These are phyloP conservation scores for Staphylotrichum longicolle DNA, from an alignment of 495 filamentous ascomycete genomes.

Conservation along the genomic window DNA sequence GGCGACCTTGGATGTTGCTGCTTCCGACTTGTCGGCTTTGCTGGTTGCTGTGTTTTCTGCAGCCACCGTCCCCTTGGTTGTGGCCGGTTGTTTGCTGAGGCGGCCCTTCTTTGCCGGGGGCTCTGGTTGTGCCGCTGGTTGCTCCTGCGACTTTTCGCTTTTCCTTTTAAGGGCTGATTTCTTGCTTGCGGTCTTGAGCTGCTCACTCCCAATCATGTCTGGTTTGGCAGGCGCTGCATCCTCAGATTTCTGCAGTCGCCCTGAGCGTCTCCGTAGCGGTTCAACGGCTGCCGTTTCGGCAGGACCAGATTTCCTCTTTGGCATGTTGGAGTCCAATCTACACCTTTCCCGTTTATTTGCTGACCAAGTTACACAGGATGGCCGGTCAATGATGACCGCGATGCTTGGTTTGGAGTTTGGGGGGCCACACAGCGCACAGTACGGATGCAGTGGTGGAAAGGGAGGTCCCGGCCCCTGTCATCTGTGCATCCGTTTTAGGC, in stretches of 20 bases:
- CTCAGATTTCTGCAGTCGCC: constrained; percentile 14
- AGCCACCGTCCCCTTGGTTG: not conserved
- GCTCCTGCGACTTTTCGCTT: not conserved
- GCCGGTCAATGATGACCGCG: too few species aligned
- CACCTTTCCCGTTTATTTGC: too few species aligned
- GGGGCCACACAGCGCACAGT: too few species aligned
- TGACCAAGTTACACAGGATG: too few species aligned
- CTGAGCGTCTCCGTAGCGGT: constrained; percentile 24
- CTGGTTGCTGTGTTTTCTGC: not conserved
- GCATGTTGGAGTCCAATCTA: constrained; percentile 26
- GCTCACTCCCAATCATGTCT: not conserved
- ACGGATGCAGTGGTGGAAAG: too few species aligned
- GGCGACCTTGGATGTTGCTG: too few species aligned
- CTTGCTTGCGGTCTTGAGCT: not conserved
- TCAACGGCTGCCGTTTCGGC: constrained; percentile 14
- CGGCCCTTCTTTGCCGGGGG: not conserved
- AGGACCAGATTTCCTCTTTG: constrained; percentile 40
- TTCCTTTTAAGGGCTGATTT: not conserved
- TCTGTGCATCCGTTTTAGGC: too few species aligned
- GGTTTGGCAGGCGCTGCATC: not conserved
- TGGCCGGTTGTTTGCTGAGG: not conserved
- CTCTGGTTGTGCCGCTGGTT: not conserved
- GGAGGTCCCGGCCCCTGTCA: too few species aligned
- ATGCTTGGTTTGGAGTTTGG: too few species aligned
- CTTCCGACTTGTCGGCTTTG: not conserved